Conservation (phyloP, 352 stramenopile genomes). For the Plasmopara viticola region DNA sequence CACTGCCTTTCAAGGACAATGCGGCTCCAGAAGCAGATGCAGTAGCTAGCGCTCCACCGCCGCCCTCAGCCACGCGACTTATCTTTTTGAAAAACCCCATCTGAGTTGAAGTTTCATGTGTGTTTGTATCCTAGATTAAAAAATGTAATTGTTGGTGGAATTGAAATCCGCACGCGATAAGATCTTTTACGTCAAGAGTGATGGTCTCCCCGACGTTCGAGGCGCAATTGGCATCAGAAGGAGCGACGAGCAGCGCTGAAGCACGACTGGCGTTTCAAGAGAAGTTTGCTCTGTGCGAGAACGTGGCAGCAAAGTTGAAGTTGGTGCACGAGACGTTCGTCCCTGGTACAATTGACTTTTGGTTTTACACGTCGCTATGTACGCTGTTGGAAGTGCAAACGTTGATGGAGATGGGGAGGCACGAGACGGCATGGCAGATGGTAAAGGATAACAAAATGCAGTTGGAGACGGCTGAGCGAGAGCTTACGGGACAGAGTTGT, state of each 20-base stretch:
- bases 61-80: constrained; percentile 33
- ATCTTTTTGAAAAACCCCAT: constrained; percentile 42
- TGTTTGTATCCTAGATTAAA: too few relatives aligned
- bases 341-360: too few relatives aligned
- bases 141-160: neutral
- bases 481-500: constrained; percentile 17
- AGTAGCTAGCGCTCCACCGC: constrained; percentile 8
- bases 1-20: constrained; percentile 3
- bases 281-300: constrained; percentile 25
- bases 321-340: constrained; percentile 11
- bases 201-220: constrained; percentile 19
- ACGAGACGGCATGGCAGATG: constrained; percentile 16
- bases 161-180: neutral
- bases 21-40: constrained; percentile 5
- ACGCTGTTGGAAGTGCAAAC: too few relatives aligned
- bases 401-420: neutral
- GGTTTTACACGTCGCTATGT: too few relatives aligned
- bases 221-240: constrained; percentile 21
- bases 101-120: constrained; percentile 11
- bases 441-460: constrained; percentile 10
- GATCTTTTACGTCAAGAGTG: constrained; percentile 6
- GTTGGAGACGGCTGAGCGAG: constrained; percentile 18
- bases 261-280: constrained; percentile 26
- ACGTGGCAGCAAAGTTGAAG: constrained; percentile 19
- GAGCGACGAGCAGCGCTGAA: constrained; percentile 11